phyloP scores from a whole-genome alignment of 192 early-diverging fungal species.

The Dissophora globulifera region DNA sequence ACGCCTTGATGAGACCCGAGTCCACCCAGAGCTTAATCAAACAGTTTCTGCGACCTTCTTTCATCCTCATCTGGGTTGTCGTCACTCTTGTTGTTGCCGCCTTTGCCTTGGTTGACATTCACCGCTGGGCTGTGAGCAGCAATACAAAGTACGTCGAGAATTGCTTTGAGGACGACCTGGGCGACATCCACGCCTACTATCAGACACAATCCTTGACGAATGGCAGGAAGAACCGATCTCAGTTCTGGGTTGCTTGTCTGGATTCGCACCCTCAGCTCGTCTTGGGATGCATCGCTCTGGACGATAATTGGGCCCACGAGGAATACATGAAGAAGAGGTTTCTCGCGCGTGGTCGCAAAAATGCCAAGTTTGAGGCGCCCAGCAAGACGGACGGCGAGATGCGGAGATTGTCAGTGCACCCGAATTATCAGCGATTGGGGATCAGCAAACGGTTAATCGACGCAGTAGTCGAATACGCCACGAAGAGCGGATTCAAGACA shows the following conservation, averaged over 20 bases:
- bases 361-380: conserved; percentile 7
- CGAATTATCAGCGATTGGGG: conserved; percentile 23
- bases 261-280: conserved; percentile 32
- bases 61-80: conserved; percentile 3
- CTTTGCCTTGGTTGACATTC: not conserved
- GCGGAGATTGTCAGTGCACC: conserved; percentile 29
- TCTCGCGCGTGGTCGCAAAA: not conserved
- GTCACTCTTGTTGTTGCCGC: conserved; percentile 6
- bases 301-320: conserved; percentile 13
- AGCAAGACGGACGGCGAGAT: conserved; percentile 13
- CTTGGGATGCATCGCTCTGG: conserved; percentile 40
- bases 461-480: conserved; percentile 16
- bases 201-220: not conserved
- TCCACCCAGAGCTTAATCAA: conserved; percentile 5
- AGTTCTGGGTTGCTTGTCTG: conserved; percentile 51
- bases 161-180: conserved; percentile 27
- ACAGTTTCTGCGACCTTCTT: conserved; percentile 22
- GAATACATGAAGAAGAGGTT: conserved; percentile 17
- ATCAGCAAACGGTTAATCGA: conserved; percentile 24
- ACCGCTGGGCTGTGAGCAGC: not conserved
- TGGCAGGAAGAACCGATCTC: conserved; percentile 12
- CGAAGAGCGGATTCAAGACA: conserved; percentile 16
- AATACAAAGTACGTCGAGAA: conserved; percentile 4
- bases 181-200: conserved; percentile 30
- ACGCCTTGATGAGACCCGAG: not conserved